These are phyloP conservation scores for Endotrypanum monterogeii DNA, from an alignment of 208 protist species.

Conservation along the genomic window DNA sequence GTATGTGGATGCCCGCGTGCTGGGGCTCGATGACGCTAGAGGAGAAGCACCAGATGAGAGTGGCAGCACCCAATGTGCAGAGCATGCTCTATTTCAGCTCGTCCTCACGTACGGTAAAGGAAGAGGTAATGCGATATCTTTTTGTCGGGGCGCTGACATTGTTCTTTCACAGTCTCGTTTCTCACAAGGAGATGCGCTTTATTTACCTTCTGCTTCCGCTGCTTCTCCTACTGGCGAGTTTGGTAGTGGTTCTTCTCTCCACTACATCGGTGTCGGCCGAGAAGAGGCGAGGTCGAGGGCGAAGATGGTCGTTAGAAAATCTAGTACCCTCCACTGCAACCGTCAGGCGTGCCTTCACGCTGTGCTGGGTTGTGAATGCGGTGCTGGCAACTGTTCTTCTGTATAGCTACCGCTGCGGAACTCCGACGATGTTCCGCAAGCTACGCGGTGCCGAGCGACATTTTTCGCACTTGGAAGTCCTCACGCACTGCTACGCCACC, in stretches of 20 bases:
- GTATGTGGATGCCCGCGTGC: constrained; percentile 33
- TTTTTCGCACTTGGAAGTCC: constrained; percentile 52
- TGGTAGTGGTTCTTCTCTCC: constrained; percentile 39
- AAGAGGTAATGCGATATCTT: constrained; percentile 20
- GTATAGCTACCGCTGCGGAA: constrained; percentile 55
- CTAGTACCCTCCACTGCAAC: background rate
- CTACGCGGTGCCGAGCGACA: constrained; percentile 38
- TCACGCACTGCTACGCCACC: constrained; percentile 72
- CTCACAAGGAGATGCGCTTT: constrained; percentile 96
- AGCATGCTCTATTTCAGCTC: background rate
- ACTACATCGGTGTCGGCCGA: background rate
- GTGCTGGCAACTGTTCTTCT: constrained; percentile 36
- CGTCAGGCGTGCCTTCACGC: constrained; percentile 19
- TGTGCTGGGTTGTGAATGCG: constrained; percentile 38
- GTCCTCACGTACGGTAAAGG: constrained; percentile 8
- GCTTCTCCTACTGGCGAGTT: constrained; percentile 43
- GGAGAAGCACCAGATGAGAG: background rate
- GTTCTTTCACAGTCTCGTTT: constrained; percentile 71
- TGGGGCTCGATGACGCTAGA: constrained; percentile 4
- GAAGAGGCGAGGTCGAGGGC: background rate
- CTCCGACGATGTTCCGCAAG: constrained; percentile 41
- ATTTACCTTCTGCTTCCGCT: constrained; percentile 63
- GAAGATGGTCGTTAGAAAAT: background rate
- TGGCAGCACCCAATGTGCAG: background rate
- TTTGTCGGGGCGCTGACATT: constrained; percentile 26